A percentile compares a stretch with the other conserved stretches of the same genome.
Conservation (phyloP, 2,329 filamentous ascomycete genomes). For the Phaeosphaeria sp. region DNA sequence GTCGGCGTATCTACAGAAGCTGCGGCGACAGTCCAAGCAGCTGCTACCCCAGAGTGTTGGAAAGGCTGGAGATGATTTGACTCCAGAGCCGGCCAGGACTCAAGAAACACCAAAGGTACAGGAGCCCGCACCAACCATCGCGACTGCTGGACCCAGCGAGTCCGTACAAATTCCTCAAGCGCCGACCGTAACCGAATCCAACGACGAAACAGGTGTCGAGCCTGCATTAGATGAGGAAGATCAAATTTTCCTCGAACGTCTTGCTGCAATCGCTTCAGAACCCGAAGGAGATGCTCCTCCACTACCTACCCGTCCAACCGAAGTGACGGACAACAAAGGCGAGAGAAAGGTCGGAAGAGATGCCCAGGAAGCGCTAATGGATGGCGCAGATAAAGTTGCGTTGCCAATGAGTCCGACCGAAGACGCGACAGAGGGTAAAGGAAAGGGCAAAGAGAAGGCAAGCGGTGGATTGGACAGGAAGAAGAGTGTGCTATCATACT, state of each 20-base stretch:
- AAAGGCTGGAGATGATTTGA: constrained; percentile 9
- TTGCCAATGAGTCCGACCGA: constrained; percentile 58
- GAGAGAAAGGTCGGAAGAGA: constrained; percentile 48
- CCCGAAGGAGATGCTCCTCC: constrained; percentile 50
- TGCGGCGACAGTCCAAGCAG: constrained; percentile 43
- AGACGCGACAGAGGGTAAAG: constrained; percentile 34
- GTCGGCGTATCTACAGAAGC: constrained; percentile 43
- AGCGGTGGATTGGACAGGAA: constrained; percentile 43
- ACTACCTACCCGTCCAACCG: constrained; percentile 46
- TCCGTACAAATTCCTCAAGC: constrained; percentile 23
- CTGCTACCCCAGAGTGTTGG: constrained; percentile 19
- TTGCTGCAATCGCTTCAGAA: constrained; percentile 55
- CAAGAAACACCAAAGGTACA: constrained; percentile 20
- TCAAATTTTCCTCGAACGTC: constrained; percentile 61
- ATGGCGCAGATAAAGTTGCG: constrained; percentile 56
- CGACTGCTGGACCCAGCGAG: constrained; percentile 29
- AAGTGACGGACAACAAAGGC: constrained; percentile 41
- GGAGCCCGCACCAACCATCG: constrained; percentile 6
- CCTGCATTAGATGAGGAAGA: constrained; percentile 67
- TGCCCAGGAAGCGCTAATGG: constrained; percentile 54
- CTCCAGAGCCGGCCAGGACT: constrained; percentile 2
- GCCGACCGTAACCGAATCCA: constrained; percentile 30
- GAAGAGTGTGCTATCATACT: constrained; percentile 48
- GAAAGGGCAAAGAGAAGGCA: constrained; percentile 35
- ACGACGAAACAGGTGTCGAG: constrained; percentile 38